A percentile compares a stretch with the other conserved stretches of the same genome.
Conservation (phyloP, 176 grass and related monocot species). For the Aegilops umbellulata region DNA sequence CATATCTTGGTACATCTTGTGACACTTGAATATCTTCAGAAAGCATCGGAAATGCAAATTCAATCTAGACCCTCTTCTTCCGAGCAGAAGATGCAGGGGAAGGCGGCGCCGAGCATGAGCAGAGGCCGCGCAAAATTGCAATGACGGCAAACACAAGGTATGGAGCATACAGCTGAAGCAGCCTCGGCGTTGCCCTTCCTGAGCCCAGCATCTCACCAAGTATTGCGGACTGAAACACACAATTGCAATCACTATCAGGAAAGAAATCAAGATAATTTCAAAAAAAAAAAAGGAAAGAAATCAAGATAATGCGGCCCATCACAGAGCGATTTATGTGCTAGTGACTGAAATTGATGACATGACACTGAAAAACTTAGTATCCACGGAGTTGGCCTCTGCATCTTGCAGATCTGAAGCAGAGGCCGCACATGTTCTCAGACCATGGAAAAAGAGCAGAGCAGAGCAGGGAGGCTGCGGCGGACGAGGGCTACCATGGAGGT, state of each 20-base stretch:
- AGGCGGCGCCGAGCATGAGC: neutral
- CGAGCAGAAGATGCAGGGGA: constrained; percentile 8
- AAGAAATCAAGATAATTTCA: too few relatives aligned
- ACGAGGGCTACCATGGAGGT: constrained; percentile 49
- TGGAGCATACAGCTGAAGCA: constrained; percentile 48
- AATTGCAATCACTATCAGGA: neutral
- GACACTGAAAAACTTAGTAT: neutral
- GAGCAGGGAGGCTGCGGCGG: neutral
- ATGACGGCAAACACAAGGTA: constrained; percentile 42
- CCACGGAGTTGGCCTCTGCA: neutral
- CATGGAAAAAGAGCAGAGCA: neutral
- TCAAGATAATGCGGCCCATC: too few relatives aligned
- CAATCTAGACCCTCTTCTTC: constrained; percentile 57
- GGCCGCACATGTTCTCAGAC: neutral
- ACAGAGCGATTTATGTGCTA: too few relatives aligned
- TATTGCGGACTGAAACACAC: constrained; percentile 53
- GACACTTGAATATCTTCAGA: neutral
- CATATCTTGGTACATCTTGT: too few relatives aligned
- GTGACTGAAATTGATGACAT: neutral
- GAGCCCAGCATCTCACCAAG: constrained; percentile 58
- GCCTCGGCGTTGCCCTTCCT: constrained; percentile 57
- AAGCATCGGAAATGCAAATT: neutral
- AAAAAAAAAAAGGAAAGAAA: too few relatives aligned
- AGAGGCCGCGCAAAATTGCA: constrained; percentile 47
- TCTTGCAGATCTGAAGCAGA: neutral